phyloP scores from a whole-genome alignment of 2,329 filamentous ascomycete species.

The Epichloe gansuensis region DNA sequence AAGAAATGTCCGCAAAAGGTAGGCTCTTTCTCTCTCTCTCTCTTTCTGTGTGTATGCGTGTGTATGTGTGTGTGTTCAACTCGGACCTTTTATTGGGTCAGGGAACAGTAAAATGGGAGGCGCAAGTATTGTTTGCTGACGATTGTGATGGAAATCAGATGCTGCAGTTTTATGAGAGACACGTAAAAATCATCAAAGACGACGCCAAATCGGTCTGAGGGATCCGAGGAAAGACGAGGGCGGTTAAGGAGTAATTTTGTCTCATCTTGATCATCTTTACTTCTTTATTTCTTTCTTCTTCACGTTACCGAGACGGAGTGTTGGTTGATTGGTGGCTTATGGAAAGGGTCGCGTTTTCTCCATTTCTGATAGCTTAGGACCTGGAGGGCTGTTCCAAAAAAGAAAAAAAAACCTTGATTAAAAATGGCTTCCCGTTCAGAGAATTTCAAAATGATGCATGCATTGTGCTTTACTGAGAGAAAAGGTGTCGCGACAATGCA shows the following conservation, averaged over 20 bases:
- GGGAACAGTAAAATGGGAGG: background rate
- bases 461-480: too few relatives aligned
- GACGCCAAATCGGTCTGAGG: conserved; percentile 14
- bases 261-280: background rate
- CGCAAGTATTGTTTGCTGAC: background rate
- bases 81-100: background rate
- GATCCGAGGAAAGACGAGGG: background rate
- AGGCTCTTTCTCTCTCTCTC: conserved; percentile 9
- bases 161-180: conserved; percentile 46
- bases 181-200: conserved; percentile 40
- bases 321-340: too few relatives aligned
- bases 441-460: too few relatives aligned
- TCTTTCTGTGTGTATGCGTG: too few relatives aligned
- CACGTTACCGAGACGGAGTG: too few relatives aligned
- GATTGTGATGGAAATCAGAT: conserved; percentile 28
- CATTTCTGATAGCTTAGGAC: too few relatives aligned
- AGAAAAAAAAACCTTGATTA: too few relatives aligned
- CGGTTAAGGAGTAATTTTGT: background rate
- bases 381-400: too few relatives aligned
- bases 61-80: too few relatives aligned
- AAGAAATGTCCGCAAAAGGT: conserved; percentile 70
- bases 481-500: too few relatives aligned
- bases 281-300: background rate
- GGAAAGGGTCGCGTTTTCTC: too few relatives aligned
- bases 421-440: too few relatives aligned